A percentile compares a stretch with the other conserved stretches of the same genome.
These are phyloP conservation scores for Sicyos baderoa DNA, from an alignment of 306 rosid genomes.

Conservation along the genomic window DNA sequence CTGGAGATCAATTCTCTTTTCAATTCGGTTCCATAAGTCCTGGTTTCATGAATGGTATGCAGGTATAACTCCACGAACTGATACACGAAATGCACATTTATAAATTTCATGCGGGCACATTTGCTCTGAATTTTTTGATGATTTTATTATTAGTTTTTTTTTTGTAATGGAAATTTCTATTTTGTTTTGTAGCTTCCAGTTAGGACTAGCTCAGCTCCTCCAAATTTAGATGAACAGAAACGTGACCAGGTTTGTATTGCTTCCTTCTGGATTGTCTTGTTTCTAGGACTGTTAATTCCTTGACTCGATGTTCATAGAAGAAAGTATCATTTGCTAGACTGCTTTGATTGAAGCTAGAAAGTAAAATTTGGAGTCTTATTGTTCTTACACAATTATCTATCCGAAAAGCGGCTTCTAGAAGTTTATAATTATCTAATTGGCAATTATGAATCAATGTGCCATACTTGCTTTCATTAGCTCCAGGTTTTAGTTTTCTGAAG, in stretches of 20 bases:
- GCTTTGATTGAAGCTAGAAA: neutral
- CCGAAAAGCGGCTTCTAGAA: neutral
- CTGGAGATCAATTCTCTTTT: slow-evolving; percentile 63
- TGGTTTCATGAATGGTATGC: slow-evolving; percentile 57
- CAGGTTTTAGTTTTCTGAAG: slow-evolving; percentile 18
- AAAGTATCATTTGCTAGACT: neutral
- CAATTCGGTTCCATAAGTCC: slow-evolving; percentile 90
- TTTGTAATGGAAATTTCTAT: slow-evolving; percentile 5
- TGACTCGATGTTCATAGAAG: neutral
- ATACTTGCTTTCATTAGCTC: slow-evolving; percentile 9
- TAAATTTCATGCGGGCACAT: neutral
- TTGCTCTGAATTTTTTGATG: neutral
- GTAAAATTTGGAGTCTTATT: neutral
- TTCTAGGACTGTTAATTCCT: slow-evolving; percentile 10
- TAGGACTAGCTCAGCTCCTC: slow-evolving; percentile 95
- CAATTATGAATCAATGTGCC: too few species aligned
- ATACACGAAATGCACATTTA: slow-evolving; percentile 16
- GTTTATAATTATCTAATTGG: too few species aligned
- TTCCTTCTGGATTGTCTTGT: neutral
- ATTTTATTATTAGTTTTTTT: neutral
- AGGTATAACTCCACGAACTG: slow-evolving; percentile 35
- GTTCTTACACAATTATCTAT: too few species aligned
- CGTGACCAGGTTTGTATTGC: slow-evolving; percentile 54
- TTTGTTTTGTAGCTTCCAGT: slow-evolving; percentile 67
- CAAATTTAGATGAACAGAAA: slow-evolving; percentile 91